Percentiles rank a stretch among this genome's conserved stretches.
Conservation (phyloP, 2,329 filamentous ascomycete species). For the Fusarium torreyae region DNA sequence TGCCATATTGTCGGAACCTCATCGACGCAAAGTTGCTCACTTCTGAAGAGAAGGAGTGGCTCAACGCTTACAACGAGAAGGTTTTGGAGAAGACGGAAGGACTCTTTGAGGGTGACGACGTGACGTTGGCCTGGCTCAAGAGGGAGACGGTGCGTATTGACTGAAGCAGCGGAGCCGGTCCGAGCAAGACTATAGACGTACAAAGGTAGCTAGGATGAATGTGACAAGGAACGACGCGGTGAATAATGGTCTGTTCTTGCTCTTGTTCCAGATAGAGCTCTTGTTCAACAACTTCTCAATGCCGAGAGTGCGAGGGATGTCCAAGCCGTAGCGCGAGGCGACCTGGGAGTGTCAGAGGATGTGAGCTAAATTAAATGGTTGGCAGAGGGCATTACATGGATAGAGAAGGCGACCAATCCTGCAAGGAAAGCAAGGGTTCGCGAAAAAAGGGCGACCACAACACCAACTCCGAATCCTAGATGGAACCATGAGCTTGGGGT, state of each 20-base stretch:
- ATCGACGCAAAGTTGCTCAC: conserved; percentile 83
- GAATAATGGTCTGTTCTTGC: conserved; percentile 73
- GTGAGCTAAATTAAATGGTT: background rate
- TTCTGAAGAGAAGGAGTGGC: conserved; percentile 82
- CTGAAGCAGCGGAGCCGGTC: conserved; percentile 48
- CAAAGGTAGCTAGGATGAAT: conserved; percentile 74
- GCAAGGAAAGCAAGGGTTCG: conserved; percentile 77
- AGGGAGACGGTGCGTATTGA: conserved; percentile 82
- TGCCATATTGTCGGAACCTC: conserved; percentile 91
- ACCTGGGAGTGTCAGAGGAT: conserved; percentile 53
- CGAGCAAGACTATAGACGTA: conserved; percentile 59
- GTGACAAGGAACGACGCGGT: conserved; percentile 80
- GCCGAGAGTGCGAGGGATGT: conserved; percentile 56
- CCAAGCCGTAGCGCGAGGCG: conserved; percentile 61
- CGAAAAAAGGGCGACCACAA: conserved; percentile 79
- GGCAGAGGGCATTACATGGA: conserved; percentile 67
- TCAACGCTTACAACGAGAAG: conserved; percentile 88
- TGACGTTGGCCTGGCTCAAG: conserved; percentile 85
- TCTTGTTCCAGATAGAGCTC: conserved; percentile 62
- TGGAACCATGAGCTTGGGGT: conserved; percentile 1
- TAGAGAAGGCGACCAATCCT: conserved; percentile 73
- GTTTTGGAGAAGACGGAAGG: conserved; percentile 85
- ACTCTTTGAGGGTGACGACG: conserved; percentile 80
- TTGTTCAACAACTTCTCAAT: conserved; percentile 56
- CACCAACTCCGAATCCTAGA: conserved; percentile 72